Base-by-base conservation (phyloP, 257 asterid species). In the Nicotiana noctiflora region DNA sequence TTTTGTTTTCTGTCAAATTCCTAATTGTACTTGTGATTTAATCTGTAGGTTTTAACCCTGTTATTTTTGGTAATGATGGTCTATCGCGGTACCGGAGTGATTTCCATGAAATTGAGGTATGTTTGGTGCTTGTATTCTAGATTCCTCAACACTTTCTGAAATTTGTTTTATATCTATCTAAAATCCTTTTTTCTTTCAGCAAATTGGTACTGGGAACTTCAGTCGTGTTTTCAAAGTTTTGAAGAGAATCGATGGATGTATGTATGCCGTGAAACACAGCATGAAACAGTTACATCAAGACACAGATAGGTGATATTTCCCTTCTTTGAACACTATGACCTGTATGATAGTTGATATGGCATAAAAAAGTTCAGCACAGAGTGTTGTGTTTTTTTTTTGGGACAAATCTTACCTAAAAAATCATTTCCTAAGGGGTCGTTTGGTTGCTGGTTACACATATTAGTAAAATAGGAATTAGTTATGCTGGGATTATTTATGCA, bases 131-230 rank as follows among this genome's bases (percentile, higher is more conserved):
- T 72, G 77, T 46, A 23, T 72, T 46, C 61, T 49, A 46, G 61
- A 74, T 15, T 23, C 61, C 9, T 21, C 8, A 46, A 46, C 15
- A 23, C 60, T 46, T 46, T 23, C 59, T 46, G 51, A 46, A 46
- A 0, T 44, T 70, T 21, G 4, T 72, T 21, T 76, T 4, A 13
- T 34, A 23, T 40, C 40, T 49, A 23, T 49, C 61, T 72, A 23
- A 72, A 53, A 72, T 7, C 23, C 61, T 72, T 44, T 23, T 23
- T 72, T 74, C 81, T 75, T 79, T 65, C 89, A 92, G 98, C 91
- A 92, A 93, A 92, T 95, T 66, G 98, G 98, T 80, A 88, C 72
- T 72, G 98, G 99, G 82, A 92, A 95, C 88, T 95, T 95, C 87
- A 95, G 88, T 81, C 84, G 89, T 65, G 97, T 93, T 82, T 95